Conservation (phyloP, 257 asterid species). For the Gentiana macrophylla region DNA sequence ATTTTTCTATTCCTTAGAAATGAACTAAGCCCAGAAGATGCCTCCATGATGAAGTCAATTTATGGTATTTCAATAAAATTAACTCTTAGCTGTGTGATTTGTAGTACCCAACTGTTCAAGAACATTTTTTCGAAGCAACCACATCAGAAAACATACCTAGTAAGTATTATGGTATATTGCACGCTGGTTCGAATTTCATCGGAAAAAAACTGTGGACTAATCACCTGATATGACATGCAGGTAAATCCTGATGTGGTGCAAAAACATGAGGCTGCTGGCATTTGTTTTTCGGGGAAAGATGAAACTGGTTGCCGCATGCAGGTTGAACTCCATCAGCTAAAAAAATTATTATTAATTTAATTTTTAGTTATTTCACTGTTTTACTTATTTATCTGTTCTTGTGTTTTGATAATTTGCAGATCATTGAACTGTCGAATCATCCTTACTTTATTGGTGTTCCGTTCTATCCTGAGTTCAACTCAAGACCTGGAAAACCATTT, state of each 20-base stretch:
- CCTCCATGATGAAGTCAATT: slow-evolving; percentile 14
- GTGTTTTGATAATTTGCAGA: slow-evolving; percentile 12
- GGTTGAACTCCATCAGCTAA: slow-evolving; percentile 11
- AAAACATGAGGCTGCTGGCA: slow-evolving; percentile 34
- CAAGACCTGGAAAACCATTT: slow-evolving; percentile 17
- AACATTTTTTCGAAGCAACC: too few species aligned
- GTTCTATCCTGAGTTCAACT: slow-evolving; percentile 40
- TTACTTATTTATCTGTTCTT: not conserved
- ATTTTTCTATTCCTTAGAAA: slow-evolving; percentile 22
- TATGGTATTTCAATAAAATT: too few species aligned
- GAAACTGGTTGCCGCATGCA: slow-evolving; percentile 38
- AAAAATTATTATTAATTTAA: not conserved
- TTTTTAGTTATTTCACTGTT: not conserved
- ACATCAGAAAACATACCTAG: too few species aligned
- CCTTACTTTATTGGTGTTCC: slow-evolving; percentile 9
- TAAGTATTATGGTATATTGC: too few species aligned
- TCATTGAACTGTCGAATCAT: slow-evolving; percentile 30
- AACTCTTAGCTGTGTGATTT: too few species aligned
- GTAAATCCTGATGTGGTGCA: slow-evolving; percentile 39
- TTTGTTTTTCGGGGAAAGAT: slow-evolving; percentile 36
- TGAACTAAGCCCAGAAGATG: slow-evolving; percentile 12
- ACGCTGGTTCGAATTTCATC: too few species aligned
- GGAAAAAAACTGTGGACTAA: too few species aligned
- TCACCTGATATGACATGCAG: slow-evolving; percentile 8
- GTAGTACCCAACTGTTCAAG: too few species aligned